These are phyloP conservation scores for Emergomyces orientalis DNA, from an alignment of 2,329 filamentous ascomycete species.

Conservation along the genomic window DNA sequence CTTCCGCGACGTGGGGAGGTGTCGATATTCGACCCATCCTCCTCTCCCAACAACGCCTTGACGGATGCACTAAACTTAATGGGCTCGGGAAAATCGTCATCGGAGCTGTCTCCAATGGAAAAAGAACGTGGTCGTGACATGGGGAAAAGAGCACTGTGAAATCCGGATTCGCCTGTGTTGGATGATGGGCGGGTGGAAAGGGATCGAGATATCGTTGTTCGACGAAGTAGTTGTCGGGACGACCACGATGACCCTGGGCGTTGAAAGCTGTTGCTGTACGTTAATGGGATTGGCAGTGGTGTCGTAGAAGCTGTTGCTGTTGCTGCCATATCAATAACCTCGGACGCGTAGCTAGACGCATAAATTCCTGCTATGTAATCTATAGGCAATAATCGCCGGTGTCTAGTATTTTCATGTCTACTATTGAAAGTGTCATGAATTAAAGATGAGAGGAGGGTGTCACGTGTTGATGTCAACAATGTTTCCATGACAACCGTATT, in stretches of 20 bases:
- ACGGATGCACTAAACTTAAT: slow-evolving; percentile 92
- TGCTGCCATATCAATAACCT: slow-evolving; percentile 19
- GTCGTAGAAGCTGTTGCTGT: slow-evolving; percentile 28
- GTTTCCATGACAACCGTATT: slow-evolving; percentile 15
- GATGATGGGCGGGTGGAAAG: slow-evolving; percentile 27
- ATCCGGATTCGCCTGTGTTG: slow-evolving; percentile 19
- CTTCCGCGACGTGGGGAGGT: slow-evolving; percentile 41
- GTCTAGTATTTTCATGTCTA: slow-evolving; percentile 2
- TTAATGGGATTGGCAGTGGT: slow-evolving; percentile 25
- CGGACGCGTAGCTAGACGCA: slow-evolving; percentile 13
- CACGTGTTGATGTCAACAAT: slow-evolving; percentile 15
- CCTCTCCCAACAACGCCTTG: slow-evolving; percentile 63
- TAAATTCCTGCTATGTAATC: slow-evolving; percentile 7
- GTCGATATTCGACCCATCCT: slow-evolving; percentile 46
- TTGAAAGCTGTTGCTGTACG: slow-evolving; percentile 29
- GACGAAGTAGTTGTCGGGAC: slow-evolving; percentile 31
- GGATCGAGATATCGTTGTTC: slow-evolving; percentile 29
- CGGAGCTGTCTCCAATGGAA: slow-evolving; percentile 65
- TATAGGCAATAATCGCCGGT: not conserved
- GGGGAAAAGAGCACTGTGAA: slow-evolving; percentile 17
- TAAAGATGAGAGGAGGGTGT: not conserved
- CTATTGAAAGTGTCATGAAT: not conserved
- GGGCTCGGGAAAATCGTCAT: slow-evolving; percentile 84
- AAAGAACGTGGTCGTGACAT: slow-evolving; percentile 16
- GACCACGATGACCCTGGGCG: slow-evolving; percentile 18